phyloP scores from a whole-genome alignment of 108 stramenopile genomes.

The Skeletonema menzelii region DNA sequence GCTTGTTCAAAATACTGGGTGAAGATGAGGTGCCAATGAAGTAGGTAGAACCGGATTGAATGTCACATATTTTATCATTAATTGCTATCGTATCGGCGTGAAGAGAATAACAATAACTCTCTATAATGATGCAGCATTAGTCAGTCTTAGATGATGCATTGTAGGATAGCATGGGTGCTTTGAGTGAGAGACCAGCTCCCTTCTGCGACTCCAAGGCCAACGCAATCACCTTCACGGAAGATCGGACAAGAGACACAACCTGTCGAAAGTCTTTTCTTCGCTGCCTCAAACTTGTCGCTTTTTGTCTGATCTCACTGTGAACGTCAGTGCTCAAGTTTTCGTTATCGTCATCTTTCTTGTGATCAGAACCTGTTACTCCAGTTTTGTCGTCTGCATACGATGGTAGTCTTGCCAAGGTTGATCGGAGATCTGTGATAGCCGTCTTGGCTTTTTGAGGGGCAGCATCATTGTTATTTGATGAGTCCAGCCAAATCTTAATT shows the following conservation, averaged over 20 bases:
- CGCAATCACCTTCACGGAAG: constrained; percentile 29
- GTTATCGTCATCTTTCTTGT: constrained; percentile 37
- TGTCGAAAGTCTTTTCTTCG: constrained; percentile 27
- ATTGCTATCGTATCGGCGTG: neutral
- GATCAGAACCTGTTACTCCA: constrained; percentile 1
- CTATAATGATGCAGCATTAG: neutral
- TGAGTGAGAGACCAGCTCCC: constrained; percentile 11
- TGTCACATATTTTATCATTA: neutral
- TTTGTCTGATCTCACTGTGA: constrained; percentile 3
- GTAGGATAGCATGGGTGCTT: neutral
- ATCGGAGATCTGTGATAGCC: constrained; percentile 19
- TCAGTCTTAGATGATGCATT: constrained; percentile 41
- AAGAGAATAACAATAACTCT: neutral
- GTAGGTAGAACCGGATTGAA: neutral
- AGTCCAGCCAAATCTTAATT: constrained; percentile 34
- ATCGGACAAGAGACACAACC: constrained; percentile 27
- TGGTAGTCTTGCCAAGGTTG: constrained; percentile 30
- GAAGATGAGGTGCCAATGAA: constrained; percentile 5
- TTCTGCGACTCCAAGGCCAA: constrained; percentile 38
- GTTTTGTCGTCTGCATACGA: constrained; percentile 17
- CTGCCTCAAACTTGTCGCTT: constrained; percentile 13
- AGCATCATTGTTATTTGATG: constrained; percentile 20
- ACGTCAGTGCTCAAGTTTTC: neutral
- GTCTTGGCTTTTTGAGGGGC: constrained; percentile 11
- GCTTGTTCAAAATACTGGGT: constrained; percentile 44